Evolutionary conservation across 495 filamentous ascomycete species (phyloP).

Genomic region (Geoglossum glabrum): DNA sequence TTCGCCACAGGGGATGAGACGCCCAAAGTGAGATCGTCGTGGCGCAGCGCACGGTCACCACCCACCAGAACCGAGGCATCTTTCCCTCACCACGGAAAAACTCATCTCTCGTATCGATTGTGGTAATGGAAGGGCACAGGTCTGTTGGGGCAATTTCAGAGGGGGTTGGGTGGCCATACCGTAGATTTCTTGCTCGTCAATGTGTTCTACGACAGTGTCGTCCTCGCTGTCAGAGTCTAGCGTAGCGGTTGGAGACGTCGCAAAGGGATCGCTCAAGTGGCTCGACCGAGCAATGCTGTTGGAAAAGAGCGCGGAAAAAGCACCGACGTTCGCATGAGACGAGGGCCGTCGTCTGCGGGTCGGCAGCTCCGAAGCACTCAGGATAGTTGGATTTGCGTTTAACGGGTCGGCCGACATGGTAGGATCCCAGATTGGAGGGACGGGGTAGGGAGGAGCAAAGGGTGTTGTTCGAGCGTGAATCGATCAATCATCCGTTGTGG

Average conservation of each 20-base stretch:
- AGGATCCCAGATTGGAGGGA: not conserved
- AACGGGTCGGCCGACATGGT: constrained; percentile 36
- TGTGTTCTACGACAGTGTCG: constrained; percentile 49
- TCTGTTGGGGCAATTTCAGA: too few relatives aligned
- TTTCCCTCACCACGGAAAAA: not conserved
- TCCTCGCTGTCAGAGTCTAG: constrained; percentile 33
- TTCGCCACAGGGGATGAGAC: not conserved
- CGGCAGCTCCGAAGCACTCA: constrained; percentile 81
- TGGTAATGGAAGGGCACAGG: too few relatives aligned
- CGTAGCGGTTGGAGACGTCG: constrained; percentile 14
- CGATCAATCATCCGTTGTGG: not conserved
- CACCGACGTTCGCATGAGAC: constrained; percentile 18
- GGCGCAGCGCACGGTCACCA: not conserved
- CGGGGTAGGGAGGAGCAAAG: not conserved
- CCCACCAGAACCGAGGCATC: not conserved
- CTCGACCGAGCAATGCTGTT: constrained; percentile 23
- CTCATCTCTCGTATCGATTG: not conserved
- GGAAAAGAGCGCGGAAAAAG: constrained; percentile 25
- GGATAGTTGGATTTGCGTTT: constrained; percentile 88
- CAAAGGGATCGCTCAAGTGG: constrained; percentile 34
- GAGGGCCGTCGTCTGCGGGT: constrained; percentile 37
- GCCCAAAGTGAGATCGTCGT: not conserved
- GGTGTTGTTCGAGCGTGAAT: not conserved
- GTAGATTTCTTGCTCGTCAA: constrained; percentile 93
- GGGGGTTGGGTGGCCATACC: constrained; percentile 29